Evolutionary conservation across 2,329 filamentous ascomycete species (phyloP), one percentile per base, ranked within the genome.

Genomic region (Penicillium sp.): DNA sequence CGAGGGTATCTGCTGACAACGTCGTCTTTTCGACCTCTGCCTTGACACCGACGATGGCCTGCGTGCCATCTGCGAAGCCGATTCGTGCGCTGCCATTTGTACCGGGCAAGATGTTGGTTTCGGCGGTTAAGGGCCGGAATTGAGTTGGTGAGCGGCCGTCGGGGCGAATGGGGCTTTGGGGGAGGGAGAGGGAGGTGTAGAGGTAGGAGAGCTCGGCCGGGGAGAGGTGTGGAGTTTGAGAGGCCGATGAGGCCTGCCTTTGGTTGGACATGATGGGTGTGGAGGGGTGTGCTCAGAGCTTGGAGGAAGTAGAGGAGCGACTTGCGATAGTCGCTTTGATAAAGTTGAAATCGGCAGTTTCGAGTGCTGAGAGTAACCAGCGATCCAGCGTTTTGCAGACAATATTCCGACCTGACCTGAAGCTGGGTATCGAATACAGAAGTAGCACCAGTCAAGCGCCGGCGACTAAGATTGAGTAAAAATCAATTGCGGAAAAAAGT

Each of bases 191-290:
- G 5, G 92, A 92, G 58, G 83, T 85, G 79, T 95, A 90, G 46
- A 97, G 85, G 77, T 96, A 99, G 63, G 92, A 91, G 66, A 99
- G 89, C 77, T 99, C 94, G 66, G 94, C 91, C 43, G 94, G 92
- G 48, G 92, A 96, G 73, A 97, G 87, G 63, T 90, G 86, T 40
- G 82, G 72, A 46, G 69, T 69, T 58, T 74, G 72, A 2, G 72
- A 70, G 50, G 72, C 70, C 27, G 71, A 73, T 18, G 69, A 69
- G 66, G 85, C 83, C 74, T 84, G 83, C 65, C 85, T 83, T 64
- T 79, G 61, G 58, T 84, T 81, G 36, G 87, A 79, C 83, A 90
- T 88, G 55, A 10, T 24, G 5, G n/a, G 57, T 63, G 14, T 27
- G 41, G 2, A 14, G n/a, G 24, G 18, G 18, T 10, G 11, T 27